phyloP scores from a whole-genome alignment of 306 rosid genomes.

The Cicer bijugum region DNA sequence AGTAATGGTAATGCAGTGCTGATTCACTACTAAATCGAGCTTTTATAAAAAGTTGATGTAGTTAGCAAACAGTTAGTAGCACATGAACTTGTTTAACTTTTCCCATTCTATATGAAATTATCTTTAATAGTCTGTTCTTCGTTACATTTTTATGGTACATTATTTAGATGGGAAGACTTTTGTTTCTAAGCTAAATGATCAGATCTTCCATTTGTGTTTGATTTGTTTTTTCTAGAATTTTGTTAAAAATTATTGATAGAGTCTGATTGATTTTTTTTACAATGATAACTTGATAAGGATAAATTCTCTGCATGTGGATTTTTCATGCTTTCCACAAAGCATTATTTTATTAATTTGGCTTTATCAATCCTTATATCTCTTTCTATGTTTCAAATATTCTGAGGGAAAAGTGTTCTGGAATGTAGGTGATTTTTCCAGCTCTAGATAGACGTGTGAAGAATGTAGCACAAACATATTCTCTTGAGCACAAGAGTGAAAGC shows the following conservation, averaged over 20 bases:
- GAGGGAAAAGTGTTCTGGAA: slow-evolving; percentile 42
- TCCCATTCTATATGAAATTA: not conserved
- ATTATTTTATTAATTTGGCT: slow-evolving; percentile 30
- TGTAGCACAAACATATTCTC: slow-evolving; percentile 97
- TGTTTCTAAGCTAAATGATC: slow-evolving; percentile 30
- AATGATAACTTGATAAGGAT: slow-evolving; percentile 19
- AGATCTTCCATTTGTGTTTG: slow-evolving; percentile 21
- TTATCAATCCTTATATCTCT: slow-evolving; percentile 36
- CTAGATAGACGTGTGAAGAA: slow-evolving; percentile 98
- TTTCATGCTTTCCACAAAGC: slow-evolving; percentile 14
- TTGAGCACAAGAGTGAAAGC: slow-evolving; percentile 95
- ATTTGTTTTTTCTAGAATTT: slow-evolving; percentile 11
- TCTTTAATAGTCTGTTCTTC: slow-evolving; percentile 18
- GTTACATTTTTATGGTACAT: not conserved
- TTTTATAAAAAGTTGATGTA: slow-evolving; percentile 35
- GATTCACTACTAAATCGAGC: slow-evolving; percentile 6
- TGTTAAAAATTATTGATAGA: slow-evolving; percentile 32
- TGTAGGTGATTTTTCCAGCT: slow-evolving; percentile 96
- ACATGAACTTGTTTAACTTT: slow-evolving; percentile 24
- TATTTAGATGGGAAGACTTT: slow-evolving; percentile 31
- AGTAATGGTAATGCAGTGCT: slow-evolving; percentile 30
- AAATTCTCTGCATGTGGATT: slow-evolving; percentile 17
- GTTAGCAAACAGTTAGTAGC: slow-evolving; percentile 34
- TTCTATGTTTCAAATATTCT: slow-evolving; percentile 36
- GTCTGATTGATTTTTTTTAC: slow-evolving; percentile 14